phyloP scores from a whole-genome alignment of 208 protist genomes.

The Crithidia brevicula region DNA sequence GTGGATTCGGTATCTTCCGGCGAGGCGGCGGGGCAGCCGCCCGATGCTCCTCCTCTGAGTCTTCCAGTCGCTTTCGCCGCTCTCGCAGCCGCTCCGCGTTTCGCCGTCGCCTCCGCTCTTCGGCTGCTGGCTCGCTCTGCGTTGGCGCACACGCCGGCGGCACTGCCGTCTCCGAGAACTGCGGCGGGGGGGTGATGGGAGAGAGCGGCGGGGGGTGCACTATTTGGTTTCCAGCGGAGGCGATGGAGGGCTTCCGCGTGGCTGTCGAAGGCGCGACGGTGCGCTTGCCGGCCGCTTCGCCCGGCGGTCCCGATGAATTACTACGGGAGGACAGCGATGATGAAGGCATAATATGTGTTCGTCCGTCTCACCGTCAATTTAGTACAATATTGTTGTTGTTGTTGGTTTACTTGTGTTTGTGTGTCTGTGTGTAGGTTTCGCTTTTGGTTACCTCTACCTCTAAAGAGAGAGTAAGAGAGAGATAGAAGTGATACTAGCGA shows the following conservation, averaged over 20 bases:
- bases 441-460: no score
- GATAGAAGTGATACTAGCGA: no score
- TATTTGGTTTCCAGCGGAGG: neutral
- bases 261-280: neutral
- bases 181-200: neutral
- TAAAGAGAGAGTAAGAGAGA: no score
- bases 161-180: neutral
- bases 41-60: neutral
- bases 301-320: neutral
- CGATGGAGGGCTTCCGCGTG: neutral
- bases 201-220: neutral
- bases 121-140: no score
- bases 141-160: no score
- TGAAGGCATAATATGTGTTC: neutral
- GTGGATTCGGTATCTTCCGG: slow-evolving; percentile 36
- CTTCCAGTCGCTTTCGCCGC: neutral
- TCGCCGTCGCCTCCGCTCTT: neutral
- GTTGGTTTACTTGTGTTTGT: no score
- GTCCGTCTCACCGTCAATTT: no score
- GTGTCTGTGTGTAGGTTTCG: no score
- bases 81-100: neutral
- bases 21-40: neutral
- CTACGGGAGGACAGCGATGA: neutral
- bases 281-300: no score
- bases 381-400: no score